Percentiles rank a stretch among this genome's conserved stretches.
Conservation (phyloP, 148 eudicot species). For the Diospyros lotus region DNA sequence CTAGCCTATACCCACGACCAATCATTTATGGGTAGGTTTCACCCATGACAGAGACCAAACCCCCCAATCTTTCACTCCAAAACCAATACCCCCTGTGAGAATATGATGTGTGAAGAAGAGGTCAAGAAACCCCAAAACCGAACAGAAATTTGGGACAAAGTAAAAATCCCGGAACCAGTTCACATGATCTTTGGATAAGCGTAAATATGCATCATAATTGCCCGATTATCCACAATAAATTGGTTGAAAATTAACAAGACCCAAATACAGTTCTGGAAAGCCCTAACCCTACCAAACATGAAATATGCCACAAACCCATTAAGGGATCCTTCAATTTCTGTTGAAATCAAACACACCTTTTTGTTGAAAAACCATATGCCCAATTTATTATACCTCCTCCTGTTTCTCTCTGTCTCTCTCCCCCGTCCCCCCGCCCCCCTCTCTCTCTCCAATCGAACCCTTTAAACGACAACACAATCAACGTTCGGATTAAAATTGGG, state of each 20-base stretch:
- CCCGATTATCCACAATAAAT: not conserved
- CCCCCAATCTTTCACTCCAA: conserved; percentile 10
- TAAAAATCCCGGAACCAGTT: conserved; percentile 8
- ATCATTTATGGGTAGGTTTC: too few species aligned
- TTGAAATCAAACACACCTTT: not conserved
- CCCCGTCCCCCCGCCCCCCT: too few species aligned
- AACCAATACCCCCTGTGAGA: not conserved
- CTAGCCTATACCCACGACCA: not conserved
- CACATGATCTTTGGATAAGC: conserved; percentile 2
- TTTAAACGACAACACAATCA: not conserved
- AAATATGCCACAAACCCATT: not conserved
- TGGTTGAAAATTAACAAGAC: conserved; percentile 2
- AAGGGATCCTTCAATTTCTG: not conserved
- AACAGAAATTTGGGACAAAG: conserved; percentile 1
- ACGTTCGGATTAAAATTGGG: not conserved
- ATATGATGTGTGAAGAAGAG: not conserved
- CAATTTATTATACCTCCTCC: not conserved
- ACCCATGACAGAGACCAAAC: not conserved
- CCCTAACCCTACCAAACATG: conserved; percentile 7
- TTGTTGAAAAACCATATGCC: conserved; percentile 1
- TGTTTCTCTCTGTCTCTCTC: not conserved
- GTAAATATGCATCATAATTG: not conserved
- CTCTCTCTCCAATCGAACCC: not conserved
- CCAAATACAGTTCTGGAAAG: not conserved
- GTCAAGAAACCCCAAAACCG: conserved; percentile 12